Evolutionary conservation across 257 asterid genomes (phyloP).

Genomic region (Plectranthus barbatus): DNA sequence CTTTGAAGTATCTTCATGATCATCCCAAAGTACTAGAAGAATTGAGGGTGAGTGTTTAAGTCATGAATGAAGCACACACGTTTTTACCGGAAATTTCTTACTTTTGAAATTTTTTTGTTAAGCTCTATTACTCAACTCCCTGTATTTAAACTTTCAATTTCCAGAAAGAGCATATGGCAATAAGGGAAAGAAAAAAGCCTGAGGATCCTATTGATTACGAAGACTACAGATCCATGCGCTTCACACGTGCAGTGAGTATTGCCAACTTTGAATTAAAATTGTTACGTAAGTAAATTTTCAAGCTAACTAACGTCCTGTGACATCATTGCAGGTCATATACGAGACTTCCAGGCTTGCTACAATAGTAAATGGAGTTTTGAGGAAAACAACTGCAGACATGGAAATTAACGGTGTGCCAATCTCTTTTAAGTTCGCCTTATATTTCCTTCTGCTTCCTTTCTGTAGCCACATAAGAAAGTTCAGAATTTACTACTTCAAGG

Average conservation of each 20-base stretch:
- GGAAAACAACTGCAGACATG: slow-evolving; percentile 58
- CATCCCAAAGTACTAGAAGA: slow-evolving; percentile 81
- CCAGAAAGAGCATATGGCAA: slow-evolving; percentile 73
- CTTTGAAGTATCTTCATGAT: slow-evolving; percentile 81
- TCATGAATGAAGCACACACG: neutral
- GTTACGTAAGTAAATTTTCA: slow-evolving; percentile 13
- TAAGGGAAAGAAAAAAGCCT: slow-evolving; percentile 63
- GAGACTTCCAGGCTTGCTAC: slow-evolving; percentile 66
- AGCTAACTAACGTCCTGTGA: slow-evolving; percentile 4
- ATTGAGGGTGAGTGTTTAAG: slow-evolving; percentile 47
- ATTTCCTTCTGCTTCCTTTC: slow-evolving; percentile 10
- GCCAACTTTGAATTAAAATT: neutral
- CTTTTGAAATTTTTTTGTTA: neutral
- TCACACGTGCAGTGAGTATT: slow-evolving; percentile 68
- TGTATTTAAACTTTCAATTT: neutral
- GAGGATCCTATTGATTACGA: slow-evolving; percentile 75
- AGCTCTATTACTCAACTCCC: neutral
- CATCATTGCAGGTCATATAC: slow-evolving; percentile 45
- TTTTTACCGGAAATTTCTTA: slow-evolving; percentile 4
- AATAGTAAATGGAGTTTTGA: slow-evolving; percentile 54
- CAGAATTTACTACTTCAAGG: slow-evolving; percentile 6
- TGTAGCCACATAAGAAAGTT: neutral
- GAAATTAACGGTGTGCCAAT: slow-evolving; percentile 47
- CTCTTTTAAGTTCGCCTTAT: neutral
- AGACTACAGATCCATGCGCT: slow-evolving; percentile 85